Conservation (phyloP, 257 asterid genomes). For the Primulina eburnea region DNA sequence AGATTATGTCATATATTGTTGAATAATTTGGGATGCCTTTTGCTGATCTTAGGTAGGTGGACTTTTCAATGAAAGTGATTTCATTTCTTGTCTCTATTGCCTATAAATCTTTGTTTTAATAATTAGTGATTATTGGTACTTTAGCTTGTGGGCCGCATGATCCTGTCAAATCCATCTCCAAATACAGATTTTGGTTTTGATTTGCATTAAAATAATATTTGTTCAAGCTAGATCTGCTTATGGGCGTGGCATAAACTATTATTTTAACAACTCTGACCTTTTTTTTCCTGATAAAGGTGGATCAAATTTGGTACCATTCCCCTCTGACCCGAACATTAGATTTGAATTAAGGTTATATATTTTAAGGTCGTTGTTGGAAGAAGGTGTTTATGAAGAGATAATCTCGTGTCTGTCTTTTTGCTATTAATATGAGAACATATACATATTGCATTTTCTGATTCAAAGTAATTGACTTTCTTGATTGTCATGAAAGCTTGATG, state of each 20-base stretch:
- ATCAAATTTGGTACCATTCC: neutral
- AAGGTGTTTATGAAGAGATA: neutral
- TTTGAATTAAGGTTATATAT: too few species aligned
- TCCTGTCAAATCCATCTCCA: constrained; percentile 24
- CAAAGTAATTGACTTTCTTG: neutral
- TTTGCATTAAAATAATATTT: constrained; percentile 7
- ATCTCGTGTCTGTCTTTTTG: neutral
- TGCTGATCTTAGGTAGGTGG: constrained; percentile 36
- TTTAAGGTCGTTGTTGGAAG: neutral
- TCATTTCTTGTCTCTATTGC: constrained; percentile 42
- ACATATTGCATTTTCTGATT: constrained; percentile 9
- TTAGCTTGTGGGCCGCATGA: constrained; percentile 47
- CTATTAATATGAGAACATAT: constrained; percentile 13
- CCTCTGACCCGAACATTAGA: neutral
- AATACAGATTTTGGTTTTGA: constrained; percentile 15
- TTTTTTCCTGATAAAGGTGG: neutral
- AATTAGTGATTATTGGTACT: constrained; percentile 26
- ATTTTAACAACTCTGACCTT: constrained; percentile 10
- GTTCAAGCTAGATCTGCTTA: constrained; percentile 25
- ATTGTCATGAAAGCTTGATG: constrained; percentile 23
- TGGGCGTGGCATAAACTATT: constrained; percentile 27
- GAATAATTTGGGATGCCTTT: neutral
- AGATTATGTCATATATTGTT: constrained; percentile 23
- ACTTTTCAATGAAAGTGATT: constrained; percentile 46
- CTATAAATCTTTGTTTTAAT: constrained; percentile 30